These are phyloP conservation scores for Didymella arachidicola DNA, from an alignment of 2,329 filamentous ascomycete genomes.

Conservation along the genomic window DNA sequence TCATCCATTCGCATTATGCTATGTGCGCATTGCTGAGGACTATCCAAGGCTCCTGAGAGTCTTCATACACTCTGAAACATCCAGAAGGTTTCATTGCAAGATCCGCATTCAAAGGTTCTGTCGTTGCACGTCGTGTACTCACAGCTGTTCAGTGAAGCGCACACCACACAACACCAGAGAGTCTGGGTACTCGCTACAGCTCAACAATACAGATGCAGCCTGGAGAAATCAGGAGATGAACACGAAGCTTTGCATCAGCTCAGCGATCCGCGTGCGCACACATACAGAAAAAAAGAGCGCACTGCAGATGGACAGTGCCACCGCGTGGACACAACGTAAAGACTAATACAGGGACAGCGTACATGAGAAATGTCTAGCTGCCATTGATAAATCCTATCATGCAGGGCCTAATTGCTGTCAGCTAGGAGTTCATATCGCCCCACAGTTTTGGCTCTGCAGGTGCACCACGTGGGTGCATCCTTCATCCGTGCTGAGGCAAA, in stretches of 20 bases:
- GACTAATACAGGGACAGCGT: not conserved
- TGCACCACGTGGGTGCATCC: not conserved
- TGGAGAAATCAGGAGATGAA: not conserved
- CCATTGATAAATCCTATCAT: not conserved
- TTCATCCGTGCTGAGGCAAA: not conserved
- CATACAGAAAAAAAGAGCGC: not conserved
- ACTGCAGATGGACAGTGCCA: not conserved
- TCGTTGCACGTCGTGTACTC: not conserved
- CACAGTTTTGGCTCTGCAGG: not conserved
- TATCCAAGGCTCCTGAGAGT: not conserved
- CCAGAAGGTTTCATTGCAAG: not conserved
- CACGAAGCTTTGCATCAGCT: not conserved
- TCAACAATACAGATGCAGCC: not conserved
- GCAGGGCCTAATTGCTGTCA: not conserved
- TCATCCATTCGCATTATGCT: not conserved
- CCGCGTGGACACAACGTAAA: not conserved
- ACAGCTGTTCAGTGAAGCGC: not conserved
- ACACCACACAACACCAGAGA: not conserved
- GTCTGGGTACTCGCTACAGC: not conserved
- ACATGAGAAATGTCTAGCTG: not conserved
- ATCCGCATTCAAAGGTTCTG: not conserved
- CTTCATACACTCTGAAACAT: not conserved
- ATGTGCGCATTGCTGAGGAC: not conserved
- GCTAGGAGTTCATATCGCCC: not conserved
- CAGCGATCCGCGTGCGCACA: not conserved